A percentile compares a stretch with the other conserved stretches of the same genome.
These are phyloP conservation scores for Curvularia eragrostidis DNA, from an alignment of 2,329 filamentous ascomycete genomes.

Conservation along the genomic window DNA sequence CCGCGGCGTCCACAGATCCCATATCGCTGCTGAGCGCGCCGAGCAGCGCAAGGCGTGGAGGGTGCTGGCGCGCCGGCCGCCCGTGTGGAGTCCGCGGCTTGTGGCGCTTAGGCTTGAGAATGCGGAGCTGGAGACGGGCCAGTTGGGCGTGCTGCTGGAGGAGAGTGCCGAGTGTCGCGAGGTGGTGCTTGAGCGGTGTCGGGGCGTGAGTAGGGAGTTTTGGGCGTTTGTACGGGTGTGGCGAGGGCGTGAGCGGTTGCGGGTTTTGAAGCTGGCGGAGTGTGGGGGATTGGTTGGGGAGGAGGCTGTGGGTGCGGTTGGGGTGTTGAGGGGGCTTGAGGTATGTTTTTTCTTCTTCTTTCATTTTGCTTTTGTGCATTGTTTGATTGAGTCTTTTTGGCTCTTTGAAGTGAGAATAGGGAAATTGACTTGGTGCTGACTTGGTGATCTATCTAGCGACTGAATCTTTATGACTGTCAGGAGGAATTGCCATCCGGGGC, in stretches of 20 bases:
- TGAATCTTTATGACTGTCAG: conserved; percentile 38
- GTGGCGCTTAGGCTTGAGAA: conserved; percentile 31
- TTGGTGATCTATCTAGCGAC: conserved; percentile 21
- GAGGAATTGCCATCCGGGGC: conserved; percentile 29
- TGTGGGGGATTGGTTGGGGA: conserved; percentile 34
- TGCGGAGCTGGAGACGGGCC: conserved; percentile 24
- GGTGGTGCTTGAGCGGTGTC: conserved; percentile 34
- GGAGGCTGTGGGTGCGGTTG: conserved; percentile 10
- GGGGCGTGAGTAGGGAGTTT: conserved; percentile 22
- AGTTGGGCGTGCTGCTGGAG: conserved; percentile 29
- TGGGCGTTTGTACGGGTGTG: conserved; percentile 34
- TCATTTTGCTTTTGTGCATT: not conserved
- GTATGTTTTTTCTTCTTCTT: conserved; percentile 22
- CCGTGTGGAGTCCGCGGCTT: conserved; percentile 27
- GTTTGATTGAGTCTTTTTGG: not conserved
- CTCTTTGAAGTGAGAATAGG: not conserved
- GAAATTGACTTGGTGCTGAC: not conserved
- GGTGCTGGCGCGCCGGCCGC: conserved; percentile 8
- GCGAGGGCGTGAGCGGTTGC: conserved; percentile 22
- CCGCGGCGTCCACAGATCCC: conserved; percentile 20
- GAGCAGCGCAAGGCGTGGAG: conserved; percentile 31
- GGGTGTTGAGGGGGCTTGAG: conserved; percentile 24
- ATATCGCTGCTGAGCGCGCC: conserved; percentile 9
- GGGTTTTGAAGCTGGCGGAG: conserved; percentile 27
- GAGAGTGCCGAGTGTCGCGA: conserved; percentile 26